phyloP scores from a whole-genome alignment of 192 early-diverging fungal species.

The Backusella mclennaniae region DNA sequence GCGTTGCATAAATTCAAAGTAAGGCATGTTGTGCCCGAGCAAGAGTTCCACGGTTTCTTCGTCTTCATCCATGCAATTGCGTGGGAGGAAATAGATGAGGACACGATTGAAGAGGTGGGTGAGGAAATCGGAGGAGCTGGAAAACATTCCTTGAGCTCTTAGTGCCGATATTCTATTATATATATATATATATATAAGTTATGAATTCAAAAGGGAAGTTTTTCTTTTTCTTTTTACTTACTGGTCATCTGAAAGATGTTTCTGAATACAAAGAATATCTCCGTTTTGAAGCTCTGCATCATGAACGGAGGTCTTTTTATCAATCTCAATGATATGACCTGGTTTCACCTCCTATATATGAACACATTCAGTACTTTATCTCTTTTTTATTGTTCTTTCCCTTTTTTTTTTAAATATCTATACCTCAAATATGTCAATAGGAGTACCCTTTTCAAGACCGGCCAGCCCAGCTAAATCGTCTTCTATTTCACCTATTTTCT shows the following conservation, averaged over 20 bases:
- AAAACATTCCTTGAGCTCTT: background rate
- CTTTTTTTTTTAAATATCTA: background rate
- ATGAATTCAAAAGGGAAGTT: background rate
- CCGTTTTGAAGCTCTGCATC: slow-evolving; percentile 86
- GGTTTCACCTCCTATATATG: slow-evolving; percentile 83
- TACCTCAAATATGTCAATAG: slow-evolving; percentile 6
- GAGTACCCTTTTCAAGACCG: slow-evolving; percentile 1
- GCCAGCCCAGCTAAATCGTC: slow-evolving; percentile 53
- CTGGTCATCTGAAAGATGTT: slow-evolving; percentile 41
- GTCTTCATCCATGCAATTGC: slow-evolving; percentile 2
- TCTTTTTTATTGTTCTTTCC: background rate
- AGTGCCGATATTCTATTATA: slow-evolving; percentile 26
- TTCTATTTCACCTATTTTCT: slow-evolving; percentile 61
- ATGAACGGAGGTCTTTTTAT: slow-evolving; percentile 59
- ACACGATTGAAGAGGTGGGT: slow-evolving; percentile 69
- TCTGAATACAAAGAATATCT: slow-evolving; percentile 89
- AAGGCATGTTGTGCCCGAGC: slow-evolving; percentile 58
- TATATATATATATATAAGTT: background rate
- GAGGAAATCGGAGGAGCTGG: slow-evolving; percentile 69
- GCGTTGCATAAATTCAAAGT: slow-evolving; percentile 61
- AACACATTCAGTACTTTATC: background rate
- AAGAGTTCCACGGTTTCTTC: slow-evolving; percentile 31
- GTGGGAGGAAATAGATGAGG: slow-evolving; percentile 65
- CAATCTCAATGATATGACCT: slow-evolving; percentile 77
- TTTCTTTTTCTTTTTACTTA: background rate